Evolutionary conservation across 345 rosid genomes (phyloP), one percentile per base, ranked within the genome.

Genomic region (Clarkia xantiana): DNA sequence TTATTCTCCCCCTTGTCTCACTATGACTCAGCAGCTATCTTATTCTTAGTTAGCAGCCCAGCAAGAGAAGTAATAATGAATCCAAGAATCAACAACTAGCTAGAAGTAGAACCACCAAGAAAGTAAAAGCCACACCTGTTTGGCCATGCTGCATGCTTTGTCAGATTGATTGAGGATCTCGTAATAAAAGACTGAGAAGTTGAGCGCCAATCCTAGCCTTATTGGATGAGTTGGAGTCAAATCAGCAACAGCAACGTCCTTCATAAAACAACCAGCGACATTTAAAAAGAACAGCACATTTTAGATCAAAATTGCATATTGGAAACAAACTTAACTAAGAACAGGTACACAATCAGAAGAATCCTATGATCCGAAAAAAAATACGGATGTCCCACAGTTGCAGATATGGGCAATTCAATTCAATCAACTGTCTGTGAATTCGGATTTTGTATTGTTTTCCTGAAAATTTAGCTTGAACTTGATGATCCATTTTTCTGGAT

Each of bases 201-300:
- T 82, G 49, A 89, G 75, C 0, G 97, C 95, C 64, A 85, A 52
- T 29, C 97, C 94, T 0, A 89, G 84, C 48, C 95, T 88, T 65
- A 85, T 89, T 8, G 94, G 95, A 42, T 89, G 95, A 12, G 97
- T 84, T 6, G 95, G 90, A 61, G 97, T 76, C 60, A 89, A 66
- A 54, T 89, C 94, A 1, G 89, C 49, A 56, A 66, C 78, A 22
- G 89, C 97, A 67, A 84, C 82, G 45, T 84, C 97, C 95, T 84
- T 63, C 68, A 62, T 39, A 55, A 15, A 16, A 18, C 29, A 29
- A 14, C 14, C n/a, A 14, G 12, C 16, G 13, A 13, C 6, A 39
- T 8, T 10, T 11, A 50, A 16, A 9, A 36, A 38, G 6, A 34
- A 51, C 11, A 23, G 12, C 9, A 51, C 6, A 51, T 51, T 17